Evolutionary conservation across 2,329 filamentous ascomycete species (phyloP).

Genomic region (Colletotrichum graminicola): DNA sequence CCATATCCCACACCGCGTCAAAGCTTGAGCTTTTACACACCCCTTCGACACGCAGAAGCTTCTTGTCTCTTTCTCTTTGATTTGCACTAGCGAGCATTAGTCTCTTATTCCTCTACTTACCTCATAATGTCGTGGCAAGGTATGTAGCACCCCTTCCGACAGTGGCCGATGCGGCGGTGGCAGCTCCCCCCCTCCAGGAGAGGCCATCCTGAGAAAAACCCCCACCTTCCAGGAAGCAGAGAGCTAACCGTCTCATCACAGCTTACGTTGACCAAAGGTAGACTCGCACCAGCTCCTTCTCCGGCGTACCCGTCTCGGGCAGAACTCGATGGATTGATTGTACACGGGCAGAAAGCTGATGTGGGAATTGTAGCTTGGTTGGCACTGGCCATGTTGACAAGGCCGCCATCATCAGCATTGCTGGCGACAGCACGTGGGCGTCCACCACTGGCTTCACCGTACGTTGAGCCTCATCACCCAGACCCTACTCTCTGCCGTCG

Average conservation of each 20-base stretch:
- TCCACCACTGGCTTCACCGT: slow-evolving; percentile 78
- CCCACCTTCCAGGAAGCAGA: slow-evolving; percentile 37
- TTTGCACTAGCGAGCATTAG: slow-evolving; percentile 40
- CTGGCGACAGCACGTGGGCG: slow-evolving; percentile 87
- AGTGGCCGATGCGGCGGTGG: slow-evolving; percentile 12
- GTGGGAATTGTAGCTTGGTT: slow-evolving; percentile 73
- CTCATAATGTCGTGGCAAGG: slow-evolving; percentile 81
- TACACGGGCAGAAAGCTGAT: slow-evolving; percentile 22
- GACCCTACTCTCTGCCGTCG: slow-evolving; percentile 2
- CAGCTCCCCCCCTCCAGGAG: slow-evolving; percentile 12
- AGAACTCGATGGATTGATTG: slow-evolving; percentile 8
- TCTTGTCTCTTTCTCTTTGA: slow-evolving; percentile 36
- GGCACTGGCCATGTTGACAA: slow-evolving; percentile 84
- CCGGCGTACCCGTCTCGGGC: slow-evolving; percentile 6
- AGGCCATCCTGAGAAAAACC: slow-evolving; percentile 30
- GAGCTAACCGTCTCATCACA: slow-evolving; percentile 51
- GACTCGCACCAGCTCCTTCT: slow-evolving; percentile 37
- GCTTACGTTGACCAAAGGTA: slow-evolving; percentile 67
- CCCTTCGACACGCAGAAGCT: slow-evolving; percentile 37
- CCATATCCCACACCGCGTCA: slow-evolving; percentile 42
- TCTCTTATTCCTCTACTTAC: slow-evolving; percentile 35
- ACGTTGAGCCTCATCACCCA: slow-evolving; percentile 50
- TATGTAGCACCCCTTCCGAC: slow-evolving; percentile 52
- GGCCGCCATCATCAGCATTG: slow-evolving; percentile 84
- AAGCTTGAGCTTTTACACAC: slow-evolving; percentile 34